Evolutionary conservation across 2,329 filamentous ascomycete genomes (phyloP), one percentile per base, ranked within the genome.

Genomic region (Epichloe hybrida): DNA sequence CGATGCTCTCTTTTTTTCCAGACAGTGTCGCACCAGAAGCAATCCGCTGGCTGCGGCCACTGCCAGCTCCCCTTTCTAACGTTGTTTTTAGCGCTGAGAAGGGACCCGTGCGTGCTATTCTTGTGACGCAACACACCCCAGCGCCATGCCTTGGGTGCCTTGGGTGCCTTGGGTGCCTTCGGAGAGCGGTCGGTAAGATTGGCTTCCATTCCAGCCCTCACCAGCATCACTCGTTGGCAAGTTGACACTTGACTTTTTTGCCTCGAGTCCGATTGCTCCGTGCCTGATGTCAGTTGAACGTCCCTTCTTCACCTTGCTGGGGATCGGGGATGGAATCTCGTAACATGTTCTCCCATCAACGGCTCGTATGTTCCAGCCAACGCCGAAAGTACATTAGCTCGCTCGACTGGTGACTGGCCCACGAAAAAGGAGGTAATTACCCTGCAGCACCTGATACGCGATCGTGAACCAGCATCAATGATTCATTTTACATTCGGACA

Each of bases 121-220:
- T 41, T 41, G 46, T 48, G 46, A 39, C 20, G 46, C 45, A 48
- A 48, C 21, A 27, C 40, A 42, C 39, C 27, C 27, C 27, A 27
- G 27, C 27, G 27, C 27, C 27, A 27, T 27, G 23, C 23, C 23
- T 17, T 17, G 17, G 17, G 17, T 17, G 17, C 17, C 17, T 17
- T 17, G 17, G 17, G 17, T 17, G 17, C 17, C 17, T 17, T 17
- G 17, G 17, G 17, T 17, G 17, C 27, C 27, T 27, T 27, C 7
- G 27, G 27, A 27, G 27, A 27, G 27, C 7, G 6, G 27, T 27
- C 27, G 27, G 7, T 8, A 12, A 49, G 38, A 13, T 40, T 49
- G 31, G 39, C 47, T 12, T 38, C 17, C 49, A 50, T 50, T 50
- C 49, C 49, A 50, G 49, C 38, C 38, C 46, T 23, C 27, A 27